A percentile compares a stretch with the other conserved stretches of the same genome.
Conservation (phyloP, 768 basidiomycete genomes). For the Cystofilobasidium ferigula region DNA sequence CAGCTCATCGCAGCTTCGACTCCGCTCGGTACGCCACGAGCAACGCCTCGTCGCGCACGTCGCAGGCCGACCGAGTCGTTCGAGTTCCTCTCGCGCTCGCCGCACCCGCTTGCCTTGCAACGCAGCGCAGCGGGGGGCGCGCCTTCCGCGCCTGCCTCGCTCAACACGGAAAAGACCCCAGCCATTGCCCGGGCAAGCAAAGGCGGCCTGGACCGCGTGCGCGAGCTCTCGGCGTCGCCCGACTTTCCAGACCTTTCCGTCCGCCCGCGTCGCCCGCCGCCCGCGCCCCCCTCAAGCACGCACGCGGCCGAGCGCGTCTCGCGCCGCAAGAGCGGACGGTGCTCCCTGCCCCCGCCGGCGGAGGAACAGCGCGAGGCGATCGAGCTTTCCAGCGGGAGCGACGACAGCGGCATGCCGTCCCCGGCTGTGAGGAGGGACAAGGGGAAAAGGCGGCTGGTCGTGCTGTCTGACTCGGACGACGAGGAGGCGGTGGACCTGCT, state of each 20-base stretch:
- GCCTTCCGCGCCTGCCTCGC: background rate
- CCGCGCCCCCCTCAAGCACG: background rate
- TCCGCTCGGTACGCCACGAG: background rate
- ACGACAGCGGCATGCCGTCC: no score
- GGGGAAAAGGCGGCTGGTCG: background rate
- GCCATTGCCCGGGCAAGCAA: background rate
- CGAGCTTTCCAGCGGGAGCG: background rate
- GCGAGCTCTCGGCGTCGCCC: background rate
- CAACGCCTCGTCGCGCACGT: background rate
- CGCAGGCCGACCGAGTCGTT: constrained; percentile 11
- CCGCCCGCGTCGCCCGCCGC: background rate
- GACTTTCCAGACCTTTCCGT: background rate
- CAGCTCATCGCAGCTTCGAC: constrained; percentile 3
- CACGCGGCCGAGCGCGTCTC: background rate
- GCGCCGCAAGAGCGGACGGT: constrained; percentile 6
- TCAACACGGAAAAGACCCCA: background rate
- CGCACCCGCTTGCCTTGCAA: background rate
- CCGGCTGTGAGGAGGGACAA: background rate
- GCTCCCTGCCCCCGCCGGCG: background rate
- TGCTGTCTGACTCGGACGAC: constrained; percentile 8
- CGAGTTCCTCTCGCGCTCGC: constrained; percentile 8
- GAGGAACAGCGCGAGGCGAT: background rate
- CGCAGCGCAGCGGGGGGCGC: background rate
- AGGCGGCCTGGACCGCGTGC: background rate
- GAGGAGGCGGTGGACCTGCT: no score